A percentile compares a stretch with the other conserved stretches of the same genome.
phyloP scores from a whole-genome alignment of 257 asterid genomes.

The Fraxinus pennsylvanica region DNA sequence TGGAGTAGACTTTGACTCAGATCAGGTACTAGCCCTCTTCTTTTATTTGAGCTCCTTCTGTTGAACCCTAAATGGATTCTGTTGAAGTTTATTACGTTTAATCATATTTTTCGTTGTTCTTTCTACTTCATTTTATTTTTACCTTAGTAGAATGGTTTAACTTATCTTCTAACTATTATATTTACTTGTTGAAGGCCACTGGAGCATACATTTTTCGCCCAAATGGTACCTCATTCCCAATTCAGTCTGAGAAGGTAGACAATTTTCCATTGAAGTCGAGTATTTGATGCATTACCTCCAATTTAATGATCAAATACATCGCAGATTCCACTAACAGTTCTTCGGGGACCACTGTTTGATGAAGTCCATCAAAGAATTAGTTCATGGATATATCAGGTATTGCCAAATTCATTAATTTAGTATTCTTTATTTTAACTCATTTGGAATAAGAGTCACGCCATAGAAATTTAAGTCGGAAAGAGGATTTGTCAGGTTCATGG shows the following conservation, averaged over 20 bases:
- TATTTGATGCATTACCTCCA: background rate
- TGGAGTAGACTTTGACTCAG: conserved; percentile 39
- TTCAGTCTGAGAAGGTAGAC: conserved; percentile 60
- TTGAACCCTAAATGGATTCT: conserved; percentile 10
- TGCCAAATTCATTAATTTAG: conserved; percentile 17
- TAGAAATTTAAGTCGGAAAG: background rate
- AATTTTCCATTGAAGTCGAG: background rate
- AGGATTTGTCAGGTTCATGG: background rate
- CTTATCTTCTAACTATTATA: background rate
- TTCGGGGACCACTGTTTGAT: conserved; percentile 75
- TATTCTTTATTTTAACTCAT: background rate
- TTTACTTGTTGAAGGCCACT: conserved; percentile 59
- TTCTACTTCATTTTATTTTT: background rate
- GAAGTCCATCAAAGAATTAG: conserved; percentile 85
- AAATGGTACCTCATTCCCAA: conserved; percentile 53
- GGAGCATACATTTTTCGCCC: conserved; percentile 97
- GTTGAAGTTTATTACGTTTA: conserved; percentile 1
- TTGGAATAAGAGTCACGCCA: background rate
- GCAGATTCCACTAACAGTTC: conserved; percentile 61
- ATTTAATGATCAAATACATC: conserved; percentile 13
- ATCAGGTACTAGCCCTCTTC: conserved; percentile 50
- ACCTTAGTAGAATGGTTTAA: background rate
- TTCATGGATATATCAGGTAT: conserved; percentile 95
- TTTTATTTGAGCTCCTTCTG: conserved; percentile 6
- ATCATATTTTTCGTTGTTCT: background rate